Percentiles rank a stretch among this genome's conserved stretches.
These are phyloP conservation scores for Cicer pinnatifidum DNA, from an alignment of 306 rosid genomes.

Conservation along the genomic window DNA sequence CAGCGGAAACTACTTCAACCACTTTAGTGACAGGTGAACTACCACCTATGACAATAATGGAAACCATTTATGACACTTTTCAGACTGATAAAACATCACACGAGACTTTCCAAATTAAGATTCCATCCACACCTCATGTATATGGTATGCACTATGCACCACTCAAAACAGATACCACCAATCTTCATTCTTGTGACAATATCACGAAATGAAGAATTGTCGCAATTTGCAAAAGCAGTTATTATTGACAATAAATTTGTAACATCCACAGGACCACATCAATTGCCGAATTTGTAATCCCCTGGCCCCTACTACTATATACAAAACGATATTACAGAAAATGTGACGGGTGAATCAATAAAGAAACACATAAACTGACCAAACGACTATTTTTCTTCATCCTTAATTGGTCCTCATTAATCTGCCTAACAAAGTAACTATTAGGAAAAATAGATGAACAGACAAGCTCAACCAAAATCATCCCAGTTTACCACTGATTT, in stretches of 20 bases:
- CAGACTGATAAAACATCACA: conserved; percentile 28
- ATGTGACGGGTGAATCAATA: background rate
- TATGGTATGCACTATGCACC: background rate
- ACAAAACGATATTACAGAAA: conserved; percentile 27
- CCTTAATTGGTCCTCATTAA: conserved; percentile 14
- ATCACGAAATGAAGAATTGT: conserved; percentile 24
- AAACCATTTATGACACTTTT: conserved; percentile 42
- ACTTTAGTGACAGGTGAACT: conserved; percentile 36
- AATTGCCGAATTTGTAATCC: conserved; percentile 34
- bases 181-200: conserved; percentile 8
- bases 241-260: conserved; percentile 24
- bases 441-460: conserved; percentile 1
- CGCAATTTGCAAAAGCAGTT: conserved; percentile 20
- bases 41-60: conserved; percentile 34
- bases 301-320: conserved; percentile 33
- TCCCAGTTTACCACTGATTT: conserved; percentile 66
- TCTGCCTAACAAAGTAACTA: conserved; percentile 29
- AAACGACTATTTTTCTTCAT: conserved; percentile 34
- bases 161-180: conserved; percentile 33
- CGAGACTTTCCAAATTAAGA: conserved; percentile 32
- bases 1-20: conserved; percentile 27
- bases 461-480: conserved; percentile 15
- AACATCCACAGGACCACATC: background rate
- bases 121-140: conserved; percentile 24
- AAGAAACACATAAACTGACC: conserved; percentile 7